Conservation (phyloP, 176 grass and related monocot genomes). For the Leersia perrieri region DNA sequence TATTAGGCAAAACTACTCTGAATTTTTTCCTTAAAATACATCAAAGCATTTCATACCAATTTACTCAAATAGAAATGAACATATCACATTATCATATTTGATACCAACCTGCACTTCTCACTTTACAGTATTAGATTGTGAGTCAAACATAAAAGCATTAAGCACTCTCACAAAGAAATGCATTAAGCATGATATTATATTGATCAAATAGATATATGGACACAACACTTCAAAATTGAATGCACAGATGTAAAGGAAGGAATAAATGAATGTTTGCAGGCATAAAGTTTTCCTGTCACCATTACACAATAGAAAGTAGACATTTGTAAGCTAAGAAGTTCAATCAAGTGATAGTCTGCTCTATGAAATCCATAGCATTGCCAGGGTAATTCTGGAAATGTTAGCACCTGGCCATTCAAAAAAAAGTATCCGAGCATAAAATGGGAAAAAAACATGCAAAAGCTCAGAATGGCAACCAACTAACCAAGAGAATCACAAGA, state of each 20-base stretch:
- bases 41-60: neutral
- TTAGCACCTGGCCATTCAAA: neutral
- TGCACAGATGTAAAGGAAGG: neutral
- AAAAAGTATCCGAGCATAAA: conserved; percentile 14
- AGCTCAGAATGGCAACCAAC: conserved; percentile 2
- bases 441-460: neutral
- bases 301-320: neutral
- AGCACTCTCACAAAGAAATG: too few species aligned
- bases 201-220: neutral
- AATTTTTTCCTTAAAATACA: conserved; percentile 29
- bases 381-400: neutral
- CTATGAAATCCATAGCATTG: conserved; percentile 21
- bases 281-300: neutral
- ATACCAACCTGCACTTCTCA: conserved; percentile 3
- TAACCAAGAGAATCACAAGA: neutral
- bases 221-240: conserved; percentile 7
- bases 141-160: conserved; percentile 17
- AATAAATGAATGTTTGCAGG: neutral
- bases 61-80: conserved; percentile 27
- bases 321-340: conserved; percentile 22
- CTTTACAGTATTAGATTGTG: conserved; percentile 11
- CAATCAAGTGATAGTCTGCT: neutral
- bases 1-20: conserved; percentile 22
- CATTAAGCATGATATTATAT: conserved; percentile 2
- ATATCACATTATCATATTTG: conserved; percentile 6